Evolutionary conservation across 352 stramenopile species (phyloP).

Genomic region (Globisporangium lucens): DNA sequence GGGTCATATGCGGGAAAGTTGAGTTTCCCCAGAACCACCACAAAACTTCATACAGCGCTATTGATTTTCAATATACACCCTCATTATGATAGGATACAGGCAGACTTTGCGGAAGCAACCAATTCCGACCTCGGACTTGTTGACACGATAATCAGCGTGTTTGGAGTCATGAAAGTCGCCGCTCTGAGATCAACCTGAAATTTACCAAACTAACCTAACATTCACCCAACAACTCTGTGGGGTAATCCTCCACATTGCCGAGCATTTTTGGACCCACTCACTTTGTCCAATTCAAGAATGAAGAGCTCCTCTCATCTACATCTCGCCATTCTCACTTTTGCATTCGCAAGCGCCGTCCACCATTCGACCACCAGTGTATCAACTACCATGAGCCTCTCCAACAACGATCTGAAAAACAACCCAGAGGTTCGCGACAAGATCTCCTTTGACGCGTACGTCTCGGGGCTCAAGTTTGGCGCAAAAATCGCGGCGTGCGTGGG

Average conservation of each 20-base stretch:
- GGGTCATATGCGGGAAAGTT: too few relatives aligned
- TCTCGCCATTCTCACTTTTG: slow-evolving; percentile 2
- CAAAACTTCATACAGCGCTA: not conserved
- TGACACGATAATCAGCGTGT: not conserved
- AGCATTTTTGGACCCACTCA: not conserved
- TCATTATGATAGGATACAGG: not conserved
- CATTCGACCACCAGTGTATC: not conserved
- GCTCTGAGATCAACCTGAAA: not conserved
- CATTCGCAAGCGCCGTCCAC: not conserved
- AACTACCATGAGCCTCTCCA: not conserved
- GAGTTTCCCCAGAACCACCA: too few relatives aligned
- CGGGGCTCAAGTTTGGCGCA: slow-evolving; percentile 47
- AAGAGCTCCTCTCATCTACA: not conserved
- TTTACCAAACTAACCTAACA: not conserved
- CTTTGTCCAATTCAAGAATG: too few relatives aligned
- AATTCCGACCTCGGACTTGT: not conserved
- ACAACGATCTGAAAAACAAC: slow-evolving; percentile 7
- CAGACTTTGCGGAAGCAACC: not conserved
- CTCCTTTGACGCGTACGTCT: slow-evolving; percentile 55
- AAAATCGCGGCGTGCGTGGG: slow-evolving; percentile 26
- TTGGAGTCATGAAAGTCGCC: not conserved
- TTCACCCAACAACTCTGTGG: not conserved
- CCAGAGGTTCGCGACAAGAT: slow-evolving; percentile 58
- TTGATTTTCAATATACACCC: not conserved
- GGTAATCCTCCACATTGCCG: not conserved